Percentiles rank a stretch among this genome's conserved stretches.
Conservation (phyloP, 108 stramenopile genomes). For the Craspedostauros australis region DNA sequence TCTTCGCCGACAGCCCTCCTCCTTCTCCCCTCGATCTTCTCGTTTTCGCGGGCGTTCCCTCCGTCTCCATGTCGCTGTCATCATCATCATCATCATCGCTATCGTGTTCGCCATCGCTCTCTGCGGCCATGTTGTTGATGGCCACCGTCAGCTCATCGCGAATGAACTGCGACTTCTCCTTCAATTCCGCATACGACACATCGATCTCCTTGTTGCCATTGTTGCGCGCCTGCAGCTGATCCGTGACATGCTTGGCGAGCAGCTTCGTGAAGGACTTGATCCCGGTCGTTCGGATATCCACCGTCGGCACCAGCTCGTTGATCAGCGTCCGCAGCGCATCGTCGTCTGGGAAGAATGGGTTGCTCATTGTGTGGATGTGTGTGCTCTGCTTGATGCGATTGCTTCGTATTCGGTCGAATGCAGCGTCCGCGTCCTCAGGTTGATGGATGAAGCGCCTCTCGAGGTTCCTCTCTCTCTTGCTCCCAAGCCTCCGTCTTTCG, state of each 20-base stretch:
- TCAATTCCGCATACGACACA: slow-evolving; percentile 52
- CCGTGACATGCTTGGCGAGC: too few relatives aligned
- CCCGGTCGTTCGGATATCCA: slow-evolving; percentile 66
- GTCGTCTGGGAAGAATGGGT: too few relatives aligned
- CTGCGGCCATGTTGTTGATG: slow-evolving; percentile 26
- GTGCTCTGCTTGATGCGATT: too few relatives aligned
- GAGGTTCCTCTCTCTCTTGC: too few relatives aligned
- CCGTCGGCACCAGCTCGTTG: slow-evolving; percentile 46
- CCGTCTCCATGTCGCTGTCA: slow-evolving; percentile 4
- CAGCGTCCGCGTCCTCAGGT: too few relatives aligned
- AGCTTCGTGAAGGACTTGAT: slow-evolving; percentile 68
- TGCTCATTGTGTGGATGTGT: too few relatives aligned
- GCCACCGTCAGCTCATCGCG: slow-evolving; percentile 52
- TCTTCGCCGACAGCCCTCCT: slow-evolving; percentile 52
- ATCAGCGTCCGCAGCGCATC: slow-evolving; percentile 27
- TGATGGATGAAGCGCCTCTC: too few relatives aligned
- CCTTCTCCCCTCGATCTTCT: slow-evolving; percentile 21
- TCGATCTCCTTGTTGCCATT: too few relatives aligned
- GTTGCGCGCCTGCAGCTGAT: too few relatives aligned
- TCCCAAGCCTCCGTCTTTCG: too few relatives aligned
- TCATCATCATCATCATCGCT: slow-evolving; percentile 12
- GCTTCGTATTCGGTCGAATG: too few relatives aligned
- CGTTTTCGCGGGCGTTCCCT: slow-evolving; percentile 21
- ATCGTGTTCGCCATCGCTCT: slow-evolving; percentile 5
- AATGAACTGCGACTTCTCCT: slow-evolving; percentile 51